Conservation (phyloP, 192 early-diverging fungal genomes). For the Coemansia sp. region DNA sequence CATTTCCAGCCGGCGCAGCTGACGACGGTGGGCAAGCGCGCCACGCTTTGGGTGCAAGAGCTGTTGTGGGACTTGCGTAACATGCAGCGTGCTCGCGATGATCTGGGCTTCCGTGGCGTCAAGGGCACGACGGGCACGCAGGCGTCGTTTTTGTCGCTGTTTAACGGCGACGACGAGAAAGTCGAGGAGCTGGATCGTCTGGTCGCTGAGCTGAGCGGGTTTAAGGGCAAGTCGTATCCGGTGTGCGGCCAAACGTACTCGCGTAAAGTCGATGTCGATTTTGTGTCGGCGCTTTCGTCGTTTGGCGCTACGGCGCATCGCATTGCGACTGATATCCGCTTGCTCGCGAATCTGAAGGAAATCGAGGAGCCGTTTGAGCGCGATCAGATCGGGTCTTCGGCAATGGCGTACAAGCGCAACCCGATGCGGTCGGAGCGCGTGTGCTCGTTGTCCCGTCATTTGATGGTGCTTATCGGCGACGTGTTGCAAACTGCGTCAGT, state of each 20-base stretch:
- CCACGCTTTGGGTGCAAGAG: constrained; percentile 96
- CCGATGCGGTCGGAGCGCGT: constrained; percentile 98
- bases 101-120: constrained; percentile 91
- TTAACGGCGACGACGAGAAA: constrained; percentile 91
- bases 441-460: constrained; percentile 91
- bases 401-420: constrained; percentile 99
- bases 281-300: constrained; percentile 78
- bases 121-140: constrained; percentile 99
- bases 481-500: constrained; percentile 85
- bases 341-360: constrained; percentile 96
- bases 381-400: constrained; percentile 97
- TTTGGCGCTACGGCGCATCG: constrained; percentile 97
- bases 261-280: constrained; percentile 96
- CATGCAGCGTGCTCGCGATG: constrained; percentile 80
- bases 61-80: constrained; percentile 95
- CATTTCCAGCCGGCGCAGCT: constrained; percentile 99
- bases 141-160: constrained; percentile 94
- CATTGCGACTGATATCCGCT: constrained; percentile 93
- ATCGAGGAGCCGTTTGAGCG: constrained; percentile 99
- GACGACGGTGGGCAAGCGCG: constrained; percentile 97
- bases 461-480: constrained; percentile 88
- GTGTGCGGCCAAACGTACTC: constrained; percentile 98
- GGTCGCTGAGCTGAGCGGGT: constrained; percentile 87
- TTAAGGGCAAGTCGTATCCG: constrained; percentile 71
- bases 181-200: constrained; percentile 88